Percentiles rank a stretch among this genome's conserved stretches.
These are phyloP conservation scores for Fusarium buharicum DNA, from an alignment of 2,329 filamentous ascomycete species.

Conservation along the genomic window DNA sequence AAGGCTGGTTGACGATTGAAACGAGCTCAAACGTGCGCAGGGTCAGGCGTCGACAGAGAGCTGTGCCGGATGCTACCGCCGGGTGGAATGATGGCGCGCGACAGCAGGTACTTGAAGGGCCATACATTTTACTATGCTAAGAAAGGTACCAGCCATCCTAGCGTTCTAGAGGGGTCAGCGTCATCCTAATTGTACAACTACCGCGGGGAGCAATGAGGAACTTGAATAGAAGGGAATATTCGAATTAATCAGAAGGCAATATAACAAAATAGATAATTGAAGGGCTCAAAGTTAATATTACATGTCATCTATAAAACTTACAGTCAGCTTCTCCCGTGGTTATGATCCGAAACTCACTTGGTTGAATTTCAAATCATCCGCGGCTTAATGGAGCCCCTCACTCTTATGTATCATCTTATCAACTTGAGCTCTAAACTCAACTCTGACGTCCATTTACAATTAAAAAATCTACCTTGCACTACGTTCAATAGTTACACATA, in stretches of 20 bases:
- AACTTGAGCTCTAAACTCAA: slow-evolving; percentile 2
- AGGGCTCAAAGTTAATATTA: too few relatives aligned
- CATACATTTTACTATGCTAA: neutral
- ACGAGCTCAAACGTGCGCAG: slow-evolving; percentile 57
- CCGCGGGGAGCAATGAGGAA: slow-evolving; percentile 7
- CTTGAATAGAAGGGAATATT: too few relatives aligned
- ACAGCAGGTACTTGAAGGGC: slow-evolving; percentile 15
- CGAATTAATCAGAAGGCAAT: too few relatives aligned
- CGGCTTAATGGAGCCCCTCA: slow-evolving; percentile 20
- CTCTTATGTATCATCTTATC: too few relatives aligned
- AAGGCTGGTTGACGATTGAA: slow-evolving; percentile 34
- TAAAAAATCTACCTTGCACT: too few relatives aligned
- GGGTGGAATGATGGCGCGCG: slow-evolving; percentile 12
- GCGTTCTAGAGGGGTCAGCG: slow-evolving; percentile 6
- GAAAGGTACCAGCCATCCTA: slow-evolving; percentile 20
- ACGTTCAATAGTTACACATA: neutral
- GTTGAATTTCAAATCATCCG: slow-evolving; percentile 19
- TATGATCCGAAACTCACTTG: slow-evolving; percentile 26
- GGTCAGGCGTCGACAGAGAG: slow-evolving; percentile 20
- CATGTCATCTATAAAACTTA: neutral
- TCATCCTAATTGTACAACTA: slow-evolving; percentile 9
- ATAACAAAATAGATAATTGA: neutral
- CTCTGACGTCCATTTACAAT: neutral
- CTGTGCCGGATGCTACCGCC: slow-evolving; percentile 7
- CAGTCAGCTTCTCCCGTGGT: slow-evolving; percentile 21